These are phyloP conservation scores for Nicotiana rustica DNA, from an alignment of 305 asterid genomes.

Conservation along the genomic window DNA sequence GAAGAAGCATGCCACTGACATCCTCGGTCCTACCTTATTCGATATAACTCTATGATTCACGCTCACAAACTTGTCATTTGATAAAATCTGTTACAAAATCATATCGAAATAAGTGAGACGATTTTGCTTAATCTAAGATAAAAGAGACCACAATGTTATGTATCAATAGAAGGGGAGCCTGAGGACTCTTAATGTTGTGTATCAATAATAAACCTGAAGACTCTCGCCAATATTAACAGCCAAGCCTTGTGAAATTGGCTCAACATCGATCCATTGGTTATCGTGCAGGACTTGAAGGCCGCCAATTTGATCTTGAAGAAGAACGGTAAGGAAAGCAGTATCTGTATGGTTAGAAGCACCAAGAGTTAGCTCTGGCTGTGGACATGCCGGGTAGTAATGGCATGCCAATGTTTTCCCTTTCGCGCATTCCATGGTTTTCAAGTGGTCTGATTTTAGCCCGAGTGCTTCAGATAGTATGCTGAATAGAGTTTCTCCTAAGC, in stretches of 20 bases:
- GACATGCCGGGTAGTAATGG: conserved; percentile 80
- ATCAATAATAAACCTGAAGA: conserved; percentile 51
- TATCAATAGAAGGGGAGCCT: no score
- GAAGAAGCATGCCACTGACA: conserved; percentile 69
- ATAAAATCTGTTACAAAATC: conserved; percentile 44
- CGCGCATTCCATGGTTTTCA: conserved; percentile 54
- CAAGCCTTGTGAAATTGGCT: conserved; percentile 59
- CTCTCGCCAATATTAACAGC: conserved; percentile 77
- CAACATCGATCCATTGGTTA: conserved; percentile 60
- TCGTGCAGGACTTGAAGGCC: conserved; percentile 74
- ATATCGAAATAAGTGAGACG: not conserved
- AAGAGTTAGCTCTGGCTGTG: conserved; percentile 72
- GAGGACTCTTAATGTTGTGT: not conserved
- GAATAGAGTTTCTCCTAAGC: conserved; percentile 51
- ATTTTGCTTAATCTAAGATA: not conserved
- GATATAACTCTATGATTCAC: conserved; percentile 63
- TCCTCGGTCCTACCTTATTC: conserved; percentile 62
- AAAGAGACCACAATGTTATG: not conserved
- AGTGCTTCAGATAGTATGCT: conserved; percentile 69
- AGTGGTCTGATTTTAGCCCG: conserved; percentile 53
- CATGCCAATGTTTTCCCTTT: conserved; percentile 52
- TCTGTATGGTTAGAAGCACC: conserved; percentile 75
- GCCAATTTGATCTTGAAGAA: conserved; percentile 77
- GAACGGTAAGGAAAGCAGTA: conserved; percentile 63
- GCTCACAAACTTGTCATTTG: conserved; percentile 68